Evolutionary conservation across 2,329 filamentous ascomycete genomes (phyloP).

Genomic region (Kalmusia sp.): DNA sequence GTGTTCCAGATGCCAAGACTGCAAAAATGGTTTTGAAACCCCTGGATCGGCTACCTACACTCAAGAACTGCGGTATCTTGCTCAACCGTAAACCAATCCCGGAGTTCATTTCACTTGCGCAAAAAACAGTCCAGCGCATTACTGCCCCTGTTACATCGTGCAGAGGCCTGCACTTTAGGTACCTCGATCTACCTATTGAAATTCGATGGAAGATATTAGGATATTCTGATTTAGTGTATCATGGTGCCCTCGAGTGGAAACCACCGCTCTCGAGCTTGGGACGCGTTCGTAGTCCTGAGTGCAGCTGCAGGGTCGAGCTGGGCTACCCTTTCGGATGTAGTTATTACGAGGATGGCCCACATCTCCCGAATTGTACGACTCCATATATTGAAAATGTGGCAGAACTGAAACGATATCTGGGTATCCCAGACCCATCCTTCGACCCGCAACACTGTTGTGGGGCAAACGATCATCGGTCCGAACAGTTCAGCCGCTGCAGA

Average conservation of each 20-base stretch:
- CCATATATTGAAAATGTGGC: neutral
- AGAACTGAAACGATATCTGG: neutral
- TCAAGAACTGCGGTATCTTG: conserved; percentile 12
- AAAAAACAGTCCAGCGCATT: conserved; percentile 2
- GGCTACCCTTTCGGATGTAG: no score
- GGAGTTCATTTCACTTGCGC: neutral
- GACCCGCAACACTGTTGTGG: no score
- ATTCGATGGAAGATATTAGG: conserved; percentile 7
- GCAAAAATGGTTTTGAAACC: conserved; percentile 7
- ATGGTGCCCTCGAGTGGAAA: conserved; percentile 10
- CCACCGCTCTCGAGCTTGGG: neutral
- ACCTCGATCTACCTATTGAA: conserved; percentile 9
- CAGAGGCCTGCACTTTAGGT: conserved; percentile 1
- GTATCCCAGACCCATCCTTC: no score
- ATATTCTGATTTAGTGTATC: conserved; percentile 6
- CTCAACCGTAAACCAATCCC: conserved; percentile 4
- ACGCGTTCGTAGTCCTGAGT: neutral
- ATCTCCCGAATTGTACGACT: neutral
- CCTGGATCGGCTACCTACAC: conserved; percentile 6
- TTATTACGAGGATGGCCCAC: no score
- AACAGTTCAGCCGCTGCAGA: neutral
- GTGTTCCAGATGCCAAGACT: neutral
- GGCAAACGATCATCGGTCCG: no score
- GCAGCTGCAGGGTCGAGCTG: neutral
- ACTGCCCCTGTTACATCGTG: neutral